Evolutionary conservation across 495 filamentous ascomycete genomes (phyloP).

Genomic region (Aspergillus diversus): DNA sequence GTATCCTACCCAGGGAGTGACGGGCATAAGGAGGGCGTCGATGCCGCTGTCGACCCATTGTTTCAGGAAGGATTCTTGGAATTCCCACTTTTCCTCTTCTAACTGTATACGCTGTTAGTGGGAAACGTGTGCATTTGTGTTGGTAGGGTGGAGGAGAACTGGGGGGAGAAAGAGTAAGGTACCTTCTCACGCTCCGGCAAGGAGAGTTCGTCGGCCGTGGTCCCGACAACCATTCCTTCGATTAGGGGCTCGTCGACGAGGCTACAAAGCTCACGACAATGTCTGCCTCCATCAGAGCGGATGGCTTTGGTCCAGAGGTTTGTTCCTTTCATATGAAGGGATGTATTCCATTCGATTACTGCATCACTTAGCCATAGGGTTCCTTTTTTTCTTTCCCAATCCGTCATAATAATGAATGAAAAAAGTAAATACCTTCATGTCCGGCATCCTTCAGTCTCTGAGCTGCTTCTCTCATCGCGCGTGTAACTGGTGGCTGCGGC

Average conservation of each 20-base stretch:
- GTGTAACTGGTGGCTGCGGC: constrained; percentile 57
- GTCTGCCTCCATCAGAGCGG: constrained; percentile 62
- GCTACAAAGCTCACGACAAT: constrained; percentile 51
- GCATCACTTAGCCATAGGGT: not conserved
- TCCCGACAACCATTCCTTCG: constrained; percentile 53
- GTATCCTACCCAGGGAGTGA: constrained; percentile 57
- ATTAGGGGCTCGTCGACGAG: constrained; percentile 59
- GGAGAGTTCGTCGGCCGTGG: constrained; percentile 32
- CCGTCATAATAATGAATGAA: not conserved
- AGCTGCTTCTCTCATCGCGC: constrained; percentile 47
- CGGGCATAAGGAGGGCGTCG: constrained; percentile 69
- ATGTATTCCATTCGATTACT: constrained; percentile 52
- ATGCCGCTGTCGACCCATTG: constrained; percentile 60
- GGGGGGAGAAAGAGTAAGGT: not conserved
- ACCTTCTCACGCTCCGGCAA: constrained; percentile 36
- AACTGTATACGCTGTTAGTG: constrained; percentile 24
- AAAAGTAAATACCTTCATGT: constrained; percentile 42
- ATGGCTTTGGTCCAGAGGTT: constrained; percentile 53
- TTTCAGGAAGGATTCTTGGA: constrained; percentile 39
- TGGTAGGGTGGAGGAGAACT: no score
- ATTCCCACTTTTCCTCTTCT: constrained; percentile 38
- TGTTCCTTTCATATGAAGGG: constrained; percentile 36
- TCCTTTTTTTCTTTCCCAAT: not conserved
- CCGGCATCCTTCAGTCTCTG: constrained; percentile 47
- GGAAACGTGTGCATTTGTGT: not conserved